Base-by-base conservation (phyloP, 2,329 filamentous ascomycete genomes). In the Drechslerella stenobrocha region DNA sequence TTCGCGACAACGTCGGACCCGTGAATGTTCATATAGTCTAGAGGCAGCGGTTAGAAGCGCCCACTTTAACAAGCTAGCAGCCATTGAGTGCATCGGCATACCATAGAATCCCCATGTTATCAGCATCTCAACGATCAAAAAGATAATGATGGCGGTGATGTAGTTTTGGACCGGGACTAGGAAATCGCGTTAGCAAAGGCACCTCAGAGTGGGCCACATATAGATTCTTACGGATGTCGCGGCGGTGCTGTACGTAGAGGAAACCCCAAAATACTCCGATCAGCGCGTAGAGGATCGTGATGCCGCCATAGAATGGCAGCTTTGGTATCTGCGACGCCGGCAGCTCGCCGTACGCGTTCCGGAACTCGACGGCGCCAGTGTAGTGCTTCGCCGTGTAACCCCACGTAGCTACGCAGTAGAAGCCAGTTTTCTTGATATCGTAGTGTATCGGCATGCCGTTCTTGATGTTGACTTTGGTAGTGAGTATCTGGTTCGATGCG, bases 51-150 rank as follows among this genome's bases (percentile, higher is more conserved):
- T 82, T 74, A 82, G 78, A 50, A 42, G 11, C 22, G 13, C 11
- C 28, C 13, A 5, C 9, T 11, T 4, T 1, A 37, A 24, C 13
- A 18, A n/a, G 5, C 9, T 2, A 15, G 23, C 20, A 47, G 8
- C 9, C 26, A 35, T 34, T 23, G 28, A 5, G 20, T 15, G 34
- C 8, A 15, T 46, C 28, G 15, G 67, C 81, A 66, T 79, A 88
- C 86, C 86, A 76, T 97, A 98, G 79, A 95, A 98, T 42, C 90
- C 90, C 93, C 93, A 98, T 1, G 93, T 98, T 84, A 97, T 91
- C 74, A 97, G 80, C 86, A 97, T 96, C 77, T 98, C 93, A 13
- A 97, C 78, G 13, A 97, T 89, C 42, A 98, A 80, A 78, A 98
- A 98, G 52, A 93, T 84, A 50, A 98, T 81, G 67, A 97, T 98